A percentile compares a stretch with the other conserved stretches of the same genome.
Evolutionary conservation across 768 basidiomycete species (phyloP).

Genomic region (Leccinum imitatum): DNA sequence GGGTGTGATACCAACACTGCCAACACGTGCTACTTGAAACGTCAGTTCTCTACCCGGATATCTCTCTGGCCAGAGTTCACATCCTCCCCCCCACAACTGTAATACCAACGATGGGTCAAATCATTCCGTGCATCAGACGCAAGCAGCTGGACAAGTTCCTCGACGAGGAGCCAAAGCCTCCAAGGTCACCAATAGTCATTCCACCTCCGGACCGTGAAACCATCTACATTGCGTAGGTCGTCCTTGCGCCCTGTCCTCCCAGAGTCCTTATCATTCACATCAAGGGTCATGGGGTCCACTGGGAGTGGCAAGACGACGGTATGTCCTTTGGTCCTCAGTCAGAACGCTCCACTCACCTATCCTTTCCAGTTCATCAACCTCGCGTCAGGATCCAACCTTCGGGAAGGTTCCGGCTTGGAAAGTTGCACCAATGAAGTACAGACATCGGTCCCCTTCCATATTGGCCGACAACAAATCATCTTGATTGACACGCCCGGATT

Average conservation of each 20-base stretch:
- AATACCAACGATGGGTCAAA: constrained; percentile 29
- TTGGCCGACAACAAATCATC: constrained; percentile 38
- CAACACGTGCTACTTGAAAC: constrained; percentile 31
- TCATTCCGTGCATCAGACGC: constrained; percentile 25
- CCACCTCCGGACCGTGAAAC: constrained; percentile 24
- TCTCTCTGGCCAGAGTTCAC: constrained; percentile 22
- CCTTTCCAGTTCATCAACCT: constrained; percentile 37
- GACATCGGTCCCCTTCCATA: constrained; percentile 24
- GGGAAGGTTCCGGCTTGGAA: constrained; percentile 34
- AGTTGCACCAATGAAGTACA: constrained; percentile 38
- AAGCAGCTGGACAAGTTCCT: constrained; percentile 27
- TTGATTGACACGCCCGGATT: constrained; percentile 66
- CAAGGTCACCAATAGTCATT: constrained; percentile 9
- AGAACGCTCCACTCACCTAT: constrained; percentile 1
- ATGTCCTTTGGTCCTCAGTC: constrained; percentile 5
- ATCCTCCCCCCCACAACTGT: constrained; percentile 15
- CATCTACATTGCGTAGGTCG: constrained; percentile 30
- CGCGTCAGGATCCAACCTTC: constrained; percentile 32
- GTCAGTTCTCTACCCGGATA: constrained; percentile 26
- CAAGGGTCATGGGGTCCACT: constrained; percentile 35
- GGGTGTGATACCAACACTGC: constrained; percentile 31
- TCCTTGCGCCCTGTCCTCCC: background rate
- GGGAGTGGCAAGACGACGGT: constrained; percentile 38
- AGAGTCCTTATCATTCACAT: constrained; percentile 27
- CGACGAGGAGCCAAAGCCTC: constrained; percentile 28